Base-by-base conservation (phyloP, 495 filamentous ascomycete species). In the Lasiosphaeriaceae sp. region DNA sequence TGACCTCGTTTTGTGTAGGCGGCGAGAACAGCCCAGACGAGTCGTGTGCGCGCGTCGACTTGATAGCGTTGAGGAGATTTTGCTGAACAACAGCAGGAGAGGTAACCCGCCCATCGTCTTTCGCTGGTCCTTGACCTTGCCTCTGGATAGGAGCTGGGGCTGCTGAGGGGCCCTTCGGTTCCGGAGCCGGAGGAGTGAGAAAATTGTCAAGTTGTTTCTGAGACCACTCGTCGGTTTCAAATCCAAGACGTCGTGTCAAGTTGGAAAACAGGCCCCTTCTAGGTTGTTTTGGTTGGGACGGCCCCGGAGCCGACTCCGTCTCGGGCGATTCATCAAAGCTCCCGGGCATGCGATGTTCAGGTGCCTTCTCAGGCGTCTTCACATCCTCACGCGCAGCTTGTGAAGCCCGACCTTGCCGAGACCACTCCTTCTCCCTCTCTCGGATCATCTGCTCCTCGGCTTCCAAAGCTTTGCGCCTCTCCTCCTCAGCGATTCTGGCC, bases 401-500 rank as follows among this genome's bases (percentile, higher is more conserved):
- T 62, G 72, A 50, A 70, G 65, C 60, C 21, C 65, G 69, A 3
- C 44, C 66, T 45, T 78, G 71, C 66, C 68, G 70, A 57, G 74
- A 79, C 78, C 70, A 83, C 58, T 72, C 77, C 69, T 80, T 83
- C 76, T 81, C 81, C 6, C 71, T 66, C 46, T 81, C 82, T 63
- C 85, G 83, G 55, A 87, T 84, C 21, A 85, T 71, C 20, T 72
- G 75, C 63, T 82, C 81, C 66, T 97, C 90, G 50, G 87, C 85
- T 46, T 95, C 90, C 14, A 91, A 57, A 41, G 90, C 84, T 62
- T 87, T 89, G 65, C 86, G 82, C 17, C 88, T 81, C 58, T 88
- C 82, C 62, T 90, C 86, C 61, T 97, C 90, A 5, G 90, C 91
- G 62, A 97, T 85, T 24, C 88, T 80, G 14, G 88, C 86, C 67